These are phyloP conservation scores for Populus ilicifolia DNA, from an alignment of 345 rosid species.

Conservation along the genomic window DNA sequence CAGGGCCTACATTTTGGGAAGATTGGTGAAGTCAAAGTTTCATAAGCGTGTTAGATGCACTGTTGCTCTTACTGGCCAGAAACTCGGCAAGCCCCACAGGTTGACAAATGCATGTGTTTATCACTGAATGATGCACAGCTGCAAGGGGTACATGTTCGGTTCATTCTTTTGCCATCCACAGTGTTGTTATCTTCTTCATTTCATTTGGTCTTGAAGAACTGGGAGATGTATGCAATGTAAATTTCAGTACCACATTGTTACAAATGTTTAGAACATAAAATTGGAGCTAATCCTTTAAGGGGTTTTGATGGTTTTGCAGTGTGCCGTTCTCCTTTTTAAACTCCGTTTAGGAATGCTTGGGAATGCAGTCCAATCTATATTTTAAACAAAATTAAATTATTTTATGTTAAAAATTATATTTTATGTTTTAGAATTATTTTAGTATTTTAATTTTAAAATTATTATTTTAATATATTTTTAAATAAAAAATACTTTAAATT, in stretches of 20 bases:
- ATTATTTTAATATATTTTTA: too few species aligned
- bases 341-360: accelerated
- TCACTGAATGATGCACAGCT: slow-evolving; percentile 16
- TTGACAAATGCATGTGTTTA: slow-evolving; percentile 49
- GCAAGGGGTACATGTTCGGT: background rate
- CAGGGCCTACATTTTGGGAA: slow-evolving; percentile 76
- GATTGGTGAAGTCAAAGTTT: slow-evolving; percentile 46
- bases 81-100: slow-evolving; percentile 55
- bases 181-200: background rate
- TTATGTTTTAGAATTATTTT: too few species aligned
- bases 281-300: background rate
- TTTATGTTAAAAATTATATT: too few species aligned
- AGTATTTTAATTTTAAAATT: too few species aligned
- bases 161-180: background rate
- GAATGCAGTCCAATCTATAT: too few species aligned
- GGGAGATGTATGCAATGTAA: background rate
- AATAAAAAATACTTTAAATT: too few species aligned
- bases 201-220: background rate
- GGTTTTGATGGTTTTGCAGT: background rate
- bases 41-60: slow-evolving; percentile 51
- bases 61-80: slow-evolving; percentile 49
- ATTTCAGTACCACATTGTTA: slow-evolving; percentile 14
- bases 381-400: too few species aligned
- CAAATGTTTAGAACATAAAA: background rate
- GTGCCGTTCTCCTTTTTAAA: background rate